These are phyloP conservation scores for Phytophthora constricta DNA, from an alignment of 352 stramenopile genomes.

Conservation along the genomic window DNA sequence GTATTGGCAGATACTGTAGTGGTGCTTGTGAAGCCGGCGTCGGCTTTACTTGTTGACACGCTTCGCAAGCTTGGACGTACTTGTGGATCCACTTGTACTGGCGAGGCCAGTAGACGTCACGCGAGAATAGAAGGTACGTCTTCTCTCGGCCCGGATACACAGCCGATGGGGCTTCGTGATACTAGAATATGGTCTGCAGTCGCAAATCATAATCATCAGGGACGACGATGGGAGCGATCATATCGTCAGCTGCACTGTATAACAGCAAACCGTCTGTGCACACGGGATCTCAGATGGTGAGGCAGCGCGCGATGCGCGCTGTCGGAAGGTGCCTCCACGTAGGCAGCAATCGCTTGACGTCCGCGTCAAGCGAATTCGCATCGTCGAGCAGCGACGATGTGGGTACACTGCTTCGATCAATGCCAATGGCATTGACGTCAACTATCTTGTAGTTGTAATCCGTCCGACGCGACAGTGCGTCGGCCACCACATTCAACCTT, in stretches of 20 bases:
- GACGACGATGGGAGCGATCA: conserved; percentile 6
- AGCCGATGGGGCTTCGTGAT: conserved; percentile 14
- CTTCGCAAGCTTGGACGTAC: conserved; percentile 28
- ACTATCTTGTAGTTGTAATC: conserved; percentile 4
- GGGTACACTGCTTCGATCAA: neutral
- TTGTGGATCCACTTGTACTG: conserved; percentile 32
- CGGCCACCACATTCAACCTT: conserved; percentile 8
- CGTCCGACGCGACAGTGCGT: conserved; percentile 1
- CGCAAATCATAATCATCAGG: conserved; percentile 5
- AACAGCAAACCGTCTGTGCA: conserved; percentile 10
- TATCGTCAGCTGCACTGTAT: conserved; percentile 15
- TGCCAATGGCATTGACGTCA: neutral
- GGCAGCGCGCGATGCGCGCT: conserved; percentile 1
- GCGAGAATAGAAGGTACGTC: conserved; percentile 14
- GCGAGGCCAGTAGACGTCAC: conserved; percentile 30
- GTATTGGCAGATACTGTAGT: conserved; percentile 10
- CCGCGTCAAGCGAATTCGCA: neutral
- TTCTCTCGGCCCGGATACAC: conserved; percentile 33
- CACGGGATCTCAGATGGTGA: neutral
- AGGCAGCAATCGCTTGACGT: neutral
- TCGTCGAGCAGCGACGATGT: neutral
- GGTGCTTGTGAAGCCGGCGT: conserved; percentile 8
- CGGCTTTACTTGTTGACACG: conserved; percentile 33
- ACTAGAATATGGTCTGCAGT: conserved; percentile 6
- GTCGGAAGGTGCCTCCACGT: neutral